Base-by-base conservation (phyloP, 805 yeast genomes). In the Saccharomycodes ludwigii region DNA sequence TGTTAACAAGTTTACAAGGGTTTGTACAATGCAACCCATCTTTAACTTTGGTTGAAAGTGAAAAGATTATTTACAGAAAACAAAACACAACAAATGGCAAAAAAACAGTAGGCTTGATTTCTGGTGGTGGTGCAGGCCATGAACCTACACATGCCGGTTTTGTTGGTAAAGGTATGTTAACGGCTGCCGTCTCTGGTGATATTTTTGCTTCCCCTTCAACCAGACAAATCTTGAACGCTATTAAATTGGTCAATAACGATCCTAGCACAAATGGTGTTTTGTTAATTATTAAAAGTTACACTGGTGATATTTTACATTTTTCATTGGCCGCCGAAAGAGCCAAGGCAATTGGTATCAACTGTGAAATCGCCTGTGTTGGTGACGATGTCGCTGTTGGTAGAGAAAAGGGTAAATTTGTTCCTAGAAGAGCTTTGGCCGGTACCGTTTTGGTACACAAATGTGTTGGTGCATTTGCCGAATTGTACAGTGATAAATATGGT, bases 91-190 rank as follows among this genome's bases (percentile, higher is more conserved):
- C 40, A 6, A 29, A 32, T 11, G n/a, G 39, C 11, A 39, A 57
- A 33, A 57, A 63, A 18, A 78, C 81, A 46, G 79, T 85, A 27
- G 69, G 82, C 5, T 47, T 86, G 30, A 59, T 86, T 18, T 75
- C 94, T 21, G 95, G 96, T 37, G 97, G 97, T 34, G 96, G 96
- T 18, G 74, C 86, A 10, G 97, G 97, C 29, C 97, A 86, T 50
- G 97, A 86, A 56, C 96, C 96, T 17, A 65, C 85, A 4, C 96
- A 88, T 48, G 86, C 82, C 6, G 96, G 95, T 0, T 86, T 74
- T 52, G 85, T 86, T 15, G 96, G 96, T 9, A 65, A 72, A 10
- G 93, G 93, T 30, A 59, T 79, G 43, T 55, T 86, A 24, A 83
- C 81, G 42, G 93, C 76, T 24, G 96, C 95, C 0, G 94, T 86